Conservation (phyloP, 306 rosid species). For the Delonix regia region DNA sequence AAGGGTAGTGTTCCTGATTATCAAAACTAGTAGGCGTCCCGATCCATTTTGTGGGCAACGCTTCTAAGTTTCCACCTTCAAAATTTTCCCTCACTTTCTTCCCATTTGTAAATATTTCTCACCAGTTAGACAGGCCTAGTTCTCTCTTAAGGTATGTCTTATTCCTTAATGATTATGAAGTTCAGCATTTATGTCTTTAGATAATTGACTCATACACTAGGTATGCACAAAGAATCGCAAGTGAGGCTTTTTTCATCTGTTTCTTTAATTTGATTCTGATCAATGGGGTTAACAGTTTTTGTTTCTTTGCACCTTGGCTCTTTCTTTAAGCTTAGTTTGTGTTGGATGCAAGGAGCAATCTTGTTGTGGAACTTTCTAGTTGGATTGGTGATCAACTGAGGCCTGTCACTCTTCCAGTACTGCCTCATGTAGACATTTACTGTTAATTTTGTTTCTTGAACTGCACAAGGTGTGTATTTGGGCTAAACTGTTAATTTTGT, state of each 20-base stretch:
- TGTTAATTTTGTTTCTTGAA: slow-evolving; percentile 1
- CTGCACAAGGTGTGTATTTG: neutral
- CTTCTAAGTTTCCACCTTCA: slow-evolving; percentile 24
- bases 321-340: slow-evolving; percentile 16
- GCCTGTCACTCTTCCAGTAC: neutral
- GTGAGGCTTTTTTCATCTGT: slow-evolving; percentile 15
- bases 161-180: neutral
- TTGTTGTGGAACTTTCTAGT: slow-evolving; percentile 27
- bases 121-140: slow-evolving; percentile 24
- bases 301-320: neutral
- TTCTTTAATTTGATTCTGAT: slow-evolving; percentile 28
- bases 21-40: slow-evolving; percentile 54
- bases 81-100: slow-evolving; percentile 44
- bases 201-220: slow-evolving; percentile 15
- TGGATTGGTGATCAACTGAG: slow-evolving; percentile 40
- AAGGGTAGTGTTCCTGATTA: slow-evolving; percentile 39
- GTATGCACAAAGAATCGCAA: neutral
- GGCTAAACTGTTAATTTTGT: neutral
- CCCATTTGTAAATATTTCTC: neutral
- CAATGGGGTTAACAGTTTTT: neutral
- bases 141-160: slow-evolving; percentile 22
- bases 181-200: slow-evolving; percentile 13
- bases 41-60: slow-evolving; percentile 40
- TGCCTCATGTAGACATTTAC: neutral
- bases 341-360: slow-evolving; percentile 35